Evolutionary conservation across 2,329 filamentous ascomycete genomes (phyloP), one percentile per base, ranked within the genome.

Genomic region (Myriangium duriaei): DNA sequence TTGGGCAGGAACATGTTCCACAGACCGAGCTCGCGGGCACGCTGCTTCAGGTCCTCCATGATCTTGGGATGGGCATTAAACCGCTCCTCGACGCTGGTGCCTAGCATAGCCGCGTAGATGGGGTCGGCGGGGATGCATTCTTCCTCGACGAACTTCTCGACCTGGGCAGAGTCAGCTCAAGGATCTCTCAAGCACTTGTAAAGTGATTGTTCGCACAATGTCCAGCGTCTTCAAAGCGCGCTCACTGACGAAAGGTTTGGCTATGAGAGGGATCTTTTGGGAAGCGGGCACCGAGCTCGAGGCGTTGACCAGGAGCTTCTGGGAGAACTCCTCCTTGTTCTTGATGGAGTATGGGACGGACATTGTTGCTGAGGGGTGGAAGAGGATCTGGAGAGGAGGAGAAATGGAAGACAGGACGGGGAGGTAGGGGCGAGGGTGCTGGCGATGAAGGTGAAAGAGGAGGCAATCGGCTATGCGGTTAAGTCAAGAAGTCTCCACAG

Each of bases 1-100:
- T 82, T 88, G 47, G 91, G 84, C 49, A 98, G 64, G 69, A 98
- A 98, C 79, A 98, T 81, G 64, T 98, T 98, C 91, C 91, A 98
- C 32, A 98, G 69, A 1, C 88, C 91, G 16, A 94, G 72, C 50
- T 80, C 71, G 54, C 71, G 74, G 31, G 88, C 91, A 60, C 86
- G 82, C 47, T 64, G 67, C 72, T 96, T 96, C 51, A 98, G 72
- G 39, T 91, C 79, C 49, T 98, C 91, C 44, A 98, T 73, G 51
- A 96, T 71, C 30, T 69, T 58, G 1, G 91, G 88, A 57, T 92
- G 81, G 28, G 69, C 63, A 47, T 80, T 72, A 81, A 88, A 96
- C 67, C 88, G 76, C 45, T 74, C 64, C 34, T 78, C 69, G 45
- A 49, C 49, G 18, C 82, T 84, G 42, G 77, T 62, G 50, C 85